Conservation (phyloP, 352 stramenopile genomes). For the Globisporangium takayamanum region DNA sequence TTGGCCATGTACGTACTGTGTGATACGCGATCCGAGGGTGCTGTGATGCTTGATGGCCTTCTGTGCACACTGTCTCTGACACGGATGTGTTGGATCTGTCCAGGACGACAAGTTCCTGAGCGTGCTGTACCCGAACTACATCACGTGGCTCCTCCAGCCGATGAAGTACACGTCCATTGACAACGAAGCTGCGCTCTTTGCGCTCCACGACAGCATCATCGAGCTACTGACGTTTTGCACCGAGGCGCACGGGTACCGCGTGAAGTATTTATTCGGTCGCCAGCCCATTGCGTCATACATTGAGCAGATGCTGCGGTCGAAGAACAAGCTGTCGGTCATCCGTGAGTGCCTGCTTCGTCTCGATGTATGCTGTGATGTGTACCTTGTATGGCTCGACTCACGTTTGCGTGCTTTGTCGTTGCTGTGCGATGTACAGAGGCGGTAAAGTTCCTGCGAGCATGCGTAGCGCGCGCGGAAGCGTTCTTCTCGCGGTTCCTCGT, state of each 20-base stretch:
- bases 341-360: constrained; percentile 28
- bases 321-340: constrained; percentile 82
- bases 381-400: constrained; percentile 3
- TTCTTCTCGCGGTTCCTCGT: constrained; percentile 82
- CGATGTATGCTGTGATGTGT: not conserved
- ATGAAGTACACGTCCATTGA: constrained; percentile 57
- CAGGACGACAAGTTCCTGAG: constrained; percentile 85
- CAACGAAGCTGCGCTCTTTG: constrained; percentile 48
- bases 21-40: not conserved
- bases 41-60: not conserved
- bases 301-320: constrained; percentile 68
- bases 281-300: constrained; percentile 70
- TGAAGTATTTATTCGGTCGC: constrained; percentile 83
- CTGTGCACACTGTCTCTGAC: not conserved
- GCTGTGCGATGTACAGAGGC: constrained; percentile 29
- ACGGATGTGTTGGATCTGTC: not conserved
- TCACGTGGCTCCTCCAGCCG: constrained; percentile 77
- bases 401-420: not conserved
- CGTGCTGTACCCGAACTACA: constrained; percentile 85
- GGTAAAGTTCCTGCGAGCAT: constrained; percentile 74
- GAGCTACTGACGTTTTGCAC: constrained; percentile 85
- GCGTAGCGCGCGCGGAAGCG: constrained; percentile 60
- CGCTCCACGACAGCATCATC: constrained; percentile 76
- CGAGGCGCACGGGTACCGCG: constrained; percentile 74
- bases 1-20: constrained; percentile 42